These are phyloP conservation scores for Penicillium frequentans DNA, from an alignment of 2,329 filamentous ascomycete genomes.

Conservation along the genomic window DNA sequence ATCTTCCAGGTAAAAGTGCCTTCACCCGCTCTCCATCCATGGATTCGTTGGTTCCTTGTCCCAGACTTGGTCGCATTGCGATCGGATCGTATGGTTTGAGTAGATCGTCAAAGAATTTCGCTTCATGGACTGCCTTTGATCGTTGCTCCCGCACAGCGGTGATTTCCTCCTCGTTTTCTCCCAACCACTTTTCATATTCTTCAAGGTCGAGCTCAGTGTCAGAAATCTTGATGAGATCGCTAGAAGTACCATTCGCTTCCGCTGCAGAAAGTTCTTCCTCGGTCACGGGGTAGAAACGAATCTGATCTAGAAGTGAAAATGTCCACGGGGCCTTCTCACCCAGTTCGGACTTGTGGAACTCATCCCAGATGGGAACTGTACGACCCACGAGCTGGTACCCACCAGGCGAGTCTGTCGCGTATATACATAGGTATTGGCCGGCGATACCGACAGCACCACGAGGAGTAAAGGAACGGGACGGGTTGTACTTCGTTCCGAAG, in stretches of 20 bases:
- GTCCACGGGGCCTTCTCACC: neutral
- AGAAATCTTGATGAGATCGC: neutral
- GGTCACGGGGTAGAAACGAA: neutral
- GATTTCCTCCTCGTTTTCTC: neutral
- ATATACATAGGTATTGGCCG: neutral
- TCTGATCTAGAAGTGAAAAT: neutral
- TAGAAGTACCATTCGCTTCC: neutral
- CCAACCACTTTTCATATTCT: neutral
- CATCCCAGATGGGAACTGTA: neutral
- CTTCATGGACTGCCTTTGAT: neutral
- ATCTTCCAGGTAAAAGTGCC: neutral
- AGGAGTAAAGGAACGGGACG: neutral
- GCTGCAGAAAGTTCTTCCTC: neutral
- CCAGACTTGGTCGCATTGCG: neutral
- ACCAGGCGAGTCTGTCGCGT: neutral
- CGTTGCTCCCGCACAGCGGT: neutral
- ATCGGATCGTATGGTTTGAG: neutral
- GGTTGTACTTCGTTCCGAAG: neutral
- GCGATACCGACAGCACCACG: neutral
- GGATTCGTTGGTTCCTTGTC: neutral
- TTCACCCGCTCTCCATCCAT: neutral
- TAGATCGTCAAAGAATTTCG: neutral
- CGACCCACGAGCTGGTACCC: neutral
- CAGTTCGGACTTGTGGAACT: neutral
- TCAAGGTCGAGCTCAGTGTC: neutral